Base-by-base conservation (phyloP, 2,329 filamentous ascomycete genomes). In the Claviceps maximensis region DNA sequence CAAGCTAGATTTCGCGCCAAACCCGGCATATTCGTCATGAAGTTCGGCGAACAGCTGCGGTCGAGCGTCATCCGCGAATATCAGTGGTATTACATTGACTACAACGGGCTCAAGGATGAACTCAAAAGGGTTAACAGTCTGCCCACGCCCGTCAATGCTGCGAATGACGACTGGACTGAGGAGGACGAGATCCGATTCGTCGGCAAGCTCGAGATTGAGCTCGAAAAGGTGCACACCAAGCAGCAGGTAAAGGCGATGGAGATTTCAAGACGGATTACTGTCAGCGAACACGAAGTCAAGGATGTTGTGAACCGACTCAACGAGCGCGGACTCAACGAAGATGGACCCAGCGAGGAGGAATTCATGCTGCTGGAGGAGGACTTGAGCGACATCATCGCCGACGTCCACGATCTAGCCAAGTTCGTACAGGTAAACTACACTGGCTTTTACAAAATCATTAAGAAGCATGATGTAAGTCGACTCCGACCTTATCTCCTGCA, bases 381-480 rank as follows among this genome's bases (percentile, higher is more conserved):
- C 63, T 72, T 98, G 63, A 95, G 89, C 71, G 93, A 98, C 68
- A 90, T 98, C 64, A 98, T 98, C 67, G 93, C 93, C 61, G 91
- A 98, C 65, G 93, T 98, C 23, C 91, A 98, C 70, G 93, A 98
- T 64, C 78, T 98, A 55, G 90, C 93, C 68, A 97, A 97, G 72
- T 98, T 95, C 67, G 94, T 95, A 7, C 91, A 96, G 73, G 74
- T 98, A 65, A 98, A 98, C 72, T 98, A 98, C 67, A 97, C 91
- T 0, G 93, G 93, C 5, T 98, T 98, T 68, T 94, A 96, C 75
- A 98, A 98, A 77, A 98, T 98, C 58, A 95, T 98, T 71, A 98
- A 98, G 78, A 98, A 98, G 77, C 93, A 98, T 69, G 93, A 96
- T 72, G 87, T 91, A 70, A 61, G 86, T 57, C 40, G 12, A 5